Conservation (phyloP, 371 early-diverging fungal species). For the Rhizopus delemar region DNA sequence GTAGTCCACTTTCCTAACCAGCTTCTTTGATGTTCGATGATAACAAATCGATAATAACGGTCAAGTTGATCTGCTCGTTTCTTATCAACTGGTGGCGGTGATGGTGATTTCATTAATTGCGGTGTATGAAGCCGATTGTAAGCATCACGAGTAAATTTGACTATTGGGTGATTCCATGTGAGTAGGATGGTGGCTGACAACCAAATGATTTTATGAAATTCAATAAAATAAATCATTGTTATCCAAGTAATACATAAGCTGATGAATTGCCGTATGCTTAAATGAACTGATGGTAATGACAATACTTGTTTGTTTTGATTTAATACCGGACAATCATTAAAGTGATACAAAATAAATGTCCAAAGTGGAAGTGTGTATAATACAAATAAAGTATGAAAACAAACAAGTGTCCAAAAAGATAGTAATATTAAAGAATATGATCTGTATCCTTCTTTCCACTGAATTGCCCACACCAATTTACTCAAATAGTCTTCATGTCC, state of each 20-base stretch:
- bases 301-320: neutral
- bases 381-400: slow-evolving; percentile 13
- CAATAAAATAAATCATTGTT: neutral
- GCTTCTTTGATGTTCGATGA: slow-evolving; percentile 30
- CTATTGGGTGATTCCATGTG: slow-evolving; percentile 17
- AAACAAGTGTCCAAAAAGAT: slow-evolving; percentile 18
- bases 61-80: slow-evolving; percentile 1
- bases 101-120: neutral
- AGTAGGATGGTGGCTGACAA: slow-evolving; percentile 8
- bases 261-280: neutral
- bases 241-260: slow-evolving; percentile 4
- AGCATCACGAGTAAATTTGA: slow-evolving; percentile 14
- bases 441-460: slow-evolving; percentile 17
- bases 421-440: slow-evolving; percentile 7
- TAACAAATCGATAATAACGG: slow-evolving; percentile 15
- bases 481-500: neutral
- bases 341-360: neutral
- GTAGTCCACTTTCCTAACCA: slow-evolving; percentile 20
- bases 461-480: neutral
- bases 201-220: slow-evolving; percentile 12
- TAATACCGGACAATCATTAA: neutral
- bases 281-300: neutral
- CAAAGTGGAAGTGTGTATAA: slow-evolving; percentile 10
- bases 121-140: slow-evolving; percentile 9
- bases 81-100: neutral